Base-by-base conservation (phyloP, 805 yeast genomes). In the Ogataea ramenticola region DNA sequence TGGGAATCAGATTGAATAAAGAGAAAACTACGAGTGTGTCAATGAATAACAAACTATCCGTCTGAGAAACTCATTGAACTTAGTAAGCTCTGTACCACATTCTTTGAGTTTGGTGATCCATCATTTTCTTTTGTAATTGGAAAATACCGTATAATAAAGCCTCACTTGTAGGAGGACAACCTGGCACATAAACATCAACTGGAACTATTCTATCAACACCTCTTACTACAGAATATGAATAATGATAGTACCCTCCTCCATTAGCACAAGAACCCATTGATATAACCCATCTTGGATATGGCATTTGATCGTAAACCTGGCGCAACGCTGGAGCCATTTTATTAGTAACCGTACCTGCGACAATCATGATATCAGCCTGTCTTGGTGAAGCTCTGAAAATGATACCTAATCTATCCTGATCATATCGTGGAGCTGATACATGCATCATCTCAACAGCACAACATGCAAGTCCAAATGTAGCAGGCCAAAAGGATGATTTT, bases 381-480 rank as follows among this genome's bases (percentile, higher is more conserved):
- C 96, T 83, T 43, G 96, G 96, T 33, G 95, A 83, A 29, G 93
- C 95, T 72, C 96, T 82, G 79, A 86, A 86, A 75, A 86, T 86
- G 57, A 86, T 86, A 57, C 96, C 96, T 62, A 86, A 72, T 64
- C 96, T 79, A 70, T 86, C 96, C 68, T 87, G 95, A 67, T 86
- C 96, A 65, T 86, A 86, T 60, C 96, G 74, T 48, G 96, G 95
- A 46, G 95, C 80, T 22, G 95, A 86, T 33, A 83, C 85, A 62
- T 86, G 96, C 96, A 86, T 86, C 96, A 86, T 86, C 67, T 86
- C 96, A 36, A 86, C 95, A 48, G 96, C 96, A 71, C 96, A 86
- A 67, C 96, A 86, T 9, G 95, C 95, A 58, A 86, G 71, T 30
- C 96, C 96, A 65, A 86, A 86, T 32, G 96, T 86, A 39, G 86